Base-by-base conservation (phyloP, 768 basidiomycete genomes). In the Mrakia frigida region DNA sequence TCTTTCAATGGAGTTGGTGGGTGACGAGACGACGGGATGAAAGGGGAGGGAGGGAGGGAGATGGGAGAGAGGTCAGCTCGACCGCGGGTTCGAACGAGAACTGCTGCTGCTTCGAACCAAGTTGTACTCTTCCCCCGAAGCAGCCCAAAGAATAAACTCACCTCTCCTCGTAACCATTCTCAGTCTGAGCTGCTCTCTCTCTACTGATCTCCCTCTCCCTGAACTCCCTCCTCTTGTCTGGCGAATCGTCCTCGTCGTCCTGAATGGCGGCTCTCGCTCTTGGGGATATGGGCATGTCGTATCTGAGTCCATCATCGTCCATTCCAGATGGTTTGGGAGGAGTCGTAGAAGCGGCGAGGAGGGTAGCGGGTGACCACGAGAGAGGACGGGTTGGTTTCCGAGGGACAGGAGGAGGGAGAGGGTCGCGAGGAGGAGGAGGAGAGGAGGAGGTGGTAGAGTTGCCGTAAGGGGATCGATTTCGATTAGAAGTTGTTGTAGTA, bases 381-480 rank as follows among this genome's bases (percentile, higher is more conserved):
- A 63, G 6, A 21, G 61, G 61, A 37, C 61, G 61, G 23, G 18
- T 31, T 33, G 28, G 61, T 43, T 68, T 68, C 65, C 65, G 65
- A 39, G 35, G 35, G 2, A 68, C 65, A 68, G 65, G 37, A 41
- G 61, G 61, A 33, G 61, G 61, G 21, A 6, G n/a, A 28, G n/a
- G n/a, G 23, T 25, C 25, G 59, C 33, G 61, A 59, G 28, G 11
- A 23, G n/a, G 28, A 13, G 61, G 33, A n/a, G 61, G 61, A 43
- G 65, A 6, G 39, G 25, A 68, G 21, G 37, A 23, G 21, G 65
- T 13, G 13, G 63, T 10, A 14, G 63, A 7, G 39, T 68, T 35
- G 21, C 65, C 82, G 87, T 74, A 82, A 83, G 78, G 81, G 80
- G 71, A 86, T 87, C 78, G 87, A 86, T 67, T 84, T 89, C 84